Percentiles rank a stretch among this genome's conserved stretches.
These are phyloP conservation scores for Colletotrichum cordylinicola DNA, from an alignment of 2,329 filamentous ascomycete species.

Conservation along the genomic window DNA sequence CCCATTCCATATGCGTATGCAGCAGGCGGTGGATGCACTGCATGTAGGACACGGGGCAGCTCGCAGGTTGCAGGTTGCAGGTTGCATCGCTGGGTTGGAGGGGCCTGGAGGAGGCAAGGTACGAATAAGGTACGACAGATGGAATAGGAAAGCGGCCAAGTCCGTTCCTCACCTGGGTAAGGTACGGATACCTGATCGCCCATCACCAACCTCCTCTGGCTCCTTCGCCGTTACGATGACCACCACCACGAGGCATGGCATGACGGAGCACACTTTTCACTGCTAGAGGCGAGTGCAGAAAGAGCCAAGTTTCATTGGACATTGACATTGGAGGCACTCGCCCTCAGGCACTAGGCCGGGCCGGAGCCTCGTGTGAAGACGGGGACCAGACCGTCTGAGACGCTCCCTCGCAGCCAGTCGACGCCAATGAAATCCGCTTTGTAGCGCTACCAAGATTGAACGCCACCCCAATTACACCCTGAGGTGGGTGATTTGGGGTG, in stretches of 20 bases:
- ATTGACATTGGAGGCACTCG: not conserved
- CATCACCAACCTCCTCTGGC: not conserved
- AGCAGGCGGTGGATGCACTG: not conserved
- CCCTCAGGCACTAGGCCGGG: not conserved
- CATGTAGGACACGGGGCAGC: slow-evolving; percentile 11
- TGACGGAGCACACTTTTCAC: not conserved
- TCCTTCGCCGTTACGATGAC: not conserved
- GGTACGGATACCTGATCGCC: not conserved
- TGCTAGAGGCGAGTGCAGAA: not conserved
- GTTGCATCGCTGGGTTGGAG: not conserved
- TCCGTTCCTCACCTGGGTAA: not conserved
- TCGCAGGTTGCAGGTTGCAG: not conserved
- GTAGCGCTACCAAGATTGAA: not conserved
- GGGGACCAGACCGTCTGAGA: not conserved
- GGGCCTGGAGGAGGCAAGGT: not conserved
- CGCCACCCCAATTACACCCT: slow-evolving; percentile 4
- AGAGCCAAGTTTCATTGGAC: not conserved
- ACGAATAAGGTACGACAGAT: not conserved
- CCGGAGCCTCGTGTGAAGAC: slow-evolving; percentile 10
- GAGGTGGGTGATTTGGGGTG: not conserved
- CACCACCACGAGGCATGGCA: slow-evolving; percentile 8
- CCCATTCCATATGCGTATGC: not conserved
- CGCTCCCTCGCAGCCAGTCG: slow-evolving; percentile 7
- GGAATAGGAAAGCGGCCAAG: not conserved
- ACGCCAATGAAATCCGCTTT: not conserved